Base-by-base conservation (phyloP, 1,284 basidiomycete species). In the Blastosporella zonata region DNA sequence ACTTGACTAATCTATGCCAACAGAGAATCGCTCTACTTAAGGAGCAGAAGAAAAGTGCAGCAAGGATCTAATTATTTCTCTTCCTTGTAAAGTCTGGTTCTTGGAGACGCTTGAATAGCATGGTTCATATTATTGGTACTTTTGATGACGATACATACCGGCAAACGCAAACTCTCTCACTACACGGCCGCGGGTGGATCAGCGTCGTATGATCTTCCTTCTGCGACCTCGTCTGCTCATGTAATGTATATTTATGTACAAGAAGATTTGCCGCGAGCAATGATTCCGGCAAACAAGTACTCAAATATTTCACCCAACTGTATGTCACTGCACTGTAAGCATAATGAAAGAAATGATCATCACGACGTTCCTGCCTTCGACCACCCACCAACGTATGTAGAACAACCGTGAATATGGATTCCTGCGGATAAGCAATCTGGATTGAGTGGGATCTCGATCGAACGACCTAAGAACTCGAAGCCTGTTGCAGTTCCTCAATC, bases 11-110 rank as follows among this genome's bases (percentile, higher is more conserved):
- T 15, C 17, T 2, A 20, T 46, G 41, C 17, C 33, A 23, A 35
- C 58, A 86, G 84, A 77, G 84, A 6, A 84, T 87, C 47, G 82
- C 84, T 12, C 72, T 75, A 62, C 59, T 88, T 55, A 88, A 88
- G 58, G 85, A 84, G 55, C 82, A 85, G 64, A 87, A 87, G 64
- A 82, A 77, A 63, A 68, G 65, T 34, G 66, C 63, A 15, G 55
- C 63, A 9, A 64, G 62, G 47, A 47, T 47, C 17, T 64, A 50
- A 53, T 28, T 28, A 17, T 10, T 18, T 4, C n/a, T n/a, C n/a
- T n/a, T n/a, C n/a, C n/a, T n/a, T n/a, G n/a, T n/a, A n/a, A n/a
- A n/a, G n/a, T n/a, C n/a, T n/a, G n/a, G n/a, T n/a, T n/a, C n/a
- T n/a, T n/a, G n/a, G n/a, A n/a, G n/a, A n/a, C n/a, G n/a, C n/a